A percentile compares a stretch with the other conserved stretches of the same genome.
Conservation (phyloP, 2,329 filamentous ascomycete species). For the Huntiella omanensis region DNA sequence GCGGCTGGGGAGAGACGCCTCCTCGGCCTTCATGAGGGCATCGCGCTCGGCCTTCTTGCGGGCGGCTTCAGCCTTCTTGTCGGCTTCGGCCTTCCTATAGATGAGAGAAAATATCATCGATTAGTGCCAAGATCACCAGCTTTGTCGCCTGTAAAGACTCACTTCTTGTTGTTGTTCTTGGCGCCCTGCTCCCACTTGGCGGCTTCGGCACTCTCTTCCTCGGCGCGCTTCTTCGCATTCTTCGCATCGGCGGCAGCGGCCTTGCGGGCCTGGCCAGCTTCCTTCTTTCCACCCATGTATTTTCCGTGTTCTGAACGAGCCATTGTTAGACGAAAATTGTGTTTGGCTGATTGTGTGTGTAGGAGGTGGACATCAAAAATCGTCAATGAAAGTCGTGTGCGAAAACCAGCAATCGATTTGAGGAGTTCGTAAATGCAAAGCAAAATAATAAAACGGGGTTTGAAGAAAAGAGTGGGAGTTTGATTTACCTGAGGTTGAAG, state of each 20-base stretch:
- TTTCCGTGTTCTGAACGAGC: conserved; percentile 46
- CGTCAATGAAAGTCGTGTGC: too few relatives aligned
- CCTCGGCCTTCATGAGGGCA: conserved; percentile 65
- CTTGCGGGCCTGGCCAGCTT: conserved; percentile 75
- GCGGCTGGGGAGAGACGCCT: conserved; percentile 41
- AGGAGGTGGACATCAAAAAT: too few relatives aligned
- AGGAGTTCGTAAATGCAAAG: too few relatives aligned
- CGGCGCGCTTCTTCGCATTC: conserved; percentile 48
- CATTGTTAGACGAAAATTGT: conserved; percentile 27
- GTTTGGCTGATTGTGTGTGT: background rate
- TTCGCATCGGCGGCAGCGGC: conserved; percentile 72
- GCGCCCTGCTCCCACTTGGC: conserved; percentile 69
- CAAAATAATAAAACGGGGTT: too few relatives aligned
- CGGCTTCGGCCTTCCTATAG: conserved; percentile 62
- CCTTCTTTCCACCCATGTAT: conserved; percentile 72
- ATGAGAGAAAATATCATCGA: background rate
- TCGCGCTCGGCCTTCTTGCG: conserved; percentile 88
- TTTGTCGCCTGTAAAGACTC: conserved; percentile 18
- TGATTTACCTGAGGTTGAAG: too few relatives aligned
- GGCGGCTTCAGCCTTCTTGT: conserved; percentile 63
- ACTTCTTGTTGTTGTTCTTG: conserved; percentile 81
- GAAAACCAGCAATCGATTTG: too few relatives aligned
- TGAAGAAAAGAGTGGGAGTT: too few relatives aligned
- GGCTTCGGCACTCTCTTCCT: conserved; percentile 48
- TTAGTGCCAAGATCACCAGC: conserved; percentile 4